Percentiles rank a stretch among this genome's conserved stretches.
Conservation (phyloP, 345 rosid genomes). For the Trapa incisa region DNA sequence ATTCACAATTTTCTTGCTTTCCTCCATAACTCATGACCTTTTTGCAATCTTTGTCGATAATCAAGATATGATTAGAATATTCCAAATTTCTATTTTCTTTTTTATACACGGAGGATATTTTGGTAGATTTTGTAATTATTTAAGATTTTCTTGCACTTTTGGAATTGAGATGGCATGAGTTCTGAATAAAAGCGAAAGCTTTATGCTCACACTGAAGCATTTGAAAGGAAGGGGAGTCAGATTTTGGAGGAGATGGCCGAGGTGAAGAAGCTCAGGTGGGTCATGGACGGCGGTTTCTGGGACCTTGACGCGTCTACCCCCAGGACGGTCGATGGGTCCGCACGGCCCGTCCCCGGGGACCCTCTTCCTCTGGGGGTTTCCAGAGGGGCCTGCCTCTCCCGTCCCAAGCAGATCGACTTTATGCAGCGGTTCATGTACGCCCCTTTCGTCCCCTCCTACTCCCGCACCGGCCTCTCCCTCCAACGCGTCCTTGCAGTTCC, state of each 20-base stretch:
- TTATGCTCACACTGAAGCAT: not conserved
- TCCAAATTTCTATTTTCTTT: no score
- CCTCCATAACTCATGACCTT: no score
- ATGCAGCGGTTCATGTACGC: conserved; percentile 76
- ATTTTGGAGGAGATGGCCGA: conserved; percentile 1
- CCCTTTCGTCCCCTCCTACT: conserved; percentile 53
- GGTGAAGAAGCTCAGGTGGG: conserved; percentile 80
- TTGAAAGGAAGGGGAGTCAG: not conserved
- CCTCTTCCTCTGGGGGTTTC: conserved; percentile 62
- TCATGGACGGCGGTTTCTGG: conserved; percentile 74
- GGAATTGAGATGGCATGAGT: no score
- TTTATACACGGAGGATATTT: no score
- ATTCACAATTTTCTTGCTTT: no score
- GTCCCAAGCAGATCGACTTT: conserved; percentile 74
- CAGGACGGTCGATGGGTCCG: conserved; percentile 52
- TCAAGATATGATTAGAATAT: no score
- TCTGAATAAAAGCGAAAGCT: no score
- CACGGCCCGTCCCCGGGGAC: conserved; percentile 54
- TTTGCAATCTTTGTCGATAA: no score
- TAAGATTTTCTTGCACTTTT: no score
- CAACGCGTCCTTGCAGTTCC: conserved; percentile 60
- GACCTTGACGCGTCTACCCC: conserved; percentile 78
- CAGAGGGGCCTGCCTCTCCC: conserved; percentile 60
- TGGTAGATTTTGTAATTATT: no score
- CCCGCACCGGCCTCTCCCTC: conserved; percentile 31